Evolutionary conservation across 2,329 filamentous ascomycete genomes (phyloP).

Genomic region (Coniochaeta prunicola): DNA sequence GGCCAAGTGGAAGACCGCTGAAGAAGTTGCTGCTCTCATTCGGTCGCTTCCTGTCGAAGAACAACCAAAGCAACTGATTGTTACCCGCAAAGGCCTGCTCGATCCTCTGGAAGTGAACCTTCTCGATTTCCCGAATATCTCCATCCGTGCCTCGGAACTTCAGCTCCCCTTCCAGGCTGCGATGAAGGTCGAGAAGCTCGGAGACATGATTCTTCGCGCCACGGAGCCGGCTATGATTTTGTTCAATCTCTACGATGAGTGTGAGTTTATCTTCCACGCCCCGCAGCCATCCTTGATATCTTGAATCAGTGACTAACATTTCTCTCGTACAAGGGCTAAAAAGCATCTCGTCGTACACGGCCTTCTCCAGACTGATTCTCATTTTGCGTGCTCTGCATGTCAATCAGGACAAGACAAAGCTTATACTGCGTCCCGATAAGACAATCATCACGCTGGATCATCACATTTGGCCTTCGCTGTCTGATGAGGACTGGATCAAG

Average conservation of each 20-base stretch:
- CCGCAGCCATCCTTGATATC: neutral
- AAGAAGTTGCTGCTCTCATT: slow-evolving; percentile 98
- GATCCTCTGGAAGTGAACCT: slow-evolving; percentile 96
- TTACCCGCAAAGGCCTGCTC: slow-evolving; percentile 92
- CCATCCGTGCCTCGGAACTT: slow-evolving; percentile 92
- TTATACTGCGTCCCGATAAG: slow-evolving; percentile 92
- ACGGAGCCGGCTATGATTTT: slow-evolving; percentile 99
- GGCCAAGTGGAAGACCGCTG: slow-evolving; percentile 98
- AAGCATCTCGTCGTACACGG: slow-evolving; percentile 96
- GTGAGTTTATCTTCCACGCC: neutral
- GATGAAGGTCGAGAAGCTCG: slow-evolving; percentile 99
- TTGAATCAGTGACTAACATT: neutral
- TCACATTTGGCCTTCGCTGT: slow-evolving; percentile 93
- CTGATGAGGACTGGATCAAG: slow-evolving; percentile 98
- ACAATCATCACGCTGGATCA: slow-evolving; percentile 97
- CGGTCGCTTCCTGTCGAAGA: slow-evolving; percentile 94
- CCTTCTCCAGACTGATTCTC: slow-evolving; percentile 89
- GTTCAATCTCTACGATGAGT: slow-evolving; percentile 98
- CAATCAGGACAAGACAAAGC: slow-evolving; percentile 97
- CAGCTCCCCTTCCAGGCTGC: slow-evolving; percentile 98
- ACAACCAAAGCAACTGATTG: slow-evolving; percentile 97
- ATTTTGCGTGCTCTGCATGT: slow-evolving; percentile 94
- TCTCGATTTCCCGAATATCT: slow-evolving; percentile 98
- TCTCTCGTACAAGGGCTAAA: slow-evolving; percentile 57
- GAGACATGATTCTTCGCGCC: slow-evolving; percentile 96